A percentile compares a stretch with the other conserved stretches of the same genome.
Conservation (phyloP, 768 basidiomycete genomes). For the Leccinellum rugosiceps region DNA sequence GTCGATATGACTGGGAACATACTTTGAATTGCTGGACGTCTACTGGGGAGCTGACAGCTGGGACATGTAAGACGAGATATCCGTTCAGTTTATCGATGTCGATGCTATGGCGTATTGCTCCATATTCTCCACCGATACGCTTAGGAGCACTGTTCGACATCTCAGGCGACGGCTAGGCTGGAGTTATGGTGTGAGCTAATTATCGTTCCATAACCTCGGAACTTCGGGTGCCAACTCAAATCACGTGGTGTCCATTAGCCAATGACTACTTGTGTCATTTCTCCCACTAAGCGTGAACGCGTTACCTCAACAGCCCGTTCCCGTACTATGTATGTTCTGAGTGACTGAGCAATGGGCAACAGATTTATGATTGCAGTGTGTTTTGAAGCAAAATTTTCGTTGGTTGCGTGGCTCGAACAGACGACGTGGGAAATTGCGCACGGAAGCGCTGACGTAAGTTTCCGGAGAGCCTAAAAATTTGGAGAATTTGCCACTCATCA, state of each 20-base stretch:
- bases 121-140: conserved; percentile 73
- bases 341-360: not conserved
- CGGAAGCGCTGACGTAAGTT: conserved; percentile 25
- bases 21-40: conserved; percentile 92
- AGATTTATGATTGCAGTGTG: not conserved
- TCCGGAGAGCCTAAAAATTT: conserved; percentile 44
- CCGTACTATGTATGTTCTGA: not conserved
- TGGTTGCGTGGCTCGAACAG: conserved; percentile 3
- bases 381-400: not conserved
- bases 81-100: conserved; percentile 59
- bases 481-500: conserved; percentile 34
- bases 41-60: conserved; percentile 59
- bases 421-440: conserved; percentile 12
- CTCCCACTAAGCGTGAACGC: not conserved
- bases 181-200: not conserved
- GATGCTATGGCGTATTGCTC: conserved; percentile 67
- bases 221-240: not conserved
- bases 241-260: not conserved
- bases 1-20: conserved; percentile 20
- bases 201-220: not conserved
- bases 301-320: not conserved
- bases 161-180: not conserved
- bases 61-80: conserved; percentile 59
- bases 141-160: conserved; percentile 30
- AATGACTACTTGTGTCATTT: not conserved